phyloP scores from a whole-genome alignment of 805 yeast species.

The Kluyveromyces dobzhanskii region DNA sequence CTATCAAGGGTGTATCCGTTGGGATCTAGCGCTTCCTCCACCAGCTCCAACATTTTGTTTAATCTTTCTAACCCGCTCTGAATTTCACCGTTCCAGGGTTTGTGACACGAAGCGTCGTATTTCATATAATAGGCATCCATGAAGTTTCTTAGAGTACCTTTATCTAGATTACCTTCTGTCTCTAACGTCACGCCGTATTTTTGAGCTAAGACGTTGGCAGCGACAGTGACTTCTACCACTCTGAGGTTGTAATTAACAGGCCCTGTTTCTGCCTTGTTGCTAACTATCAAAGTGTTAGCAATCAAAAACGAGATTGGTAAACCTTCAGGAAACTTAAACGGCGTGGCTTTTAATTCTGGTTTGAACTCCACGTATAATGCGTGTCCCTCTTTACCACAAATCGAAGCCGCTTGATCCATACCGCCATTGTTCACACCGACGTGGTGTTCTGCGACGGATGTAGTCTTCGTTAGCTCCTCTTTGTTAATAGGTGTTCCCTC shows the following conservation, averaged over 20 bases:
- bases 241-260: constrained; percentile 62
- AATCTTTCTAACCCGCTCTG: constrained; percentile 36
- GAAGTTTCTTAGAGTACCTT: constrained; percentile 59
- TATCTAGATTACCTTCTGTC: constrained; percentile 42
- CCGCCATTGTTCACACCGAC: constrained; percentile 77
- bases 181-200: constrained; percentile 36
- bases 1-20: constrained; percentile 45
- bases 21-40: constrained; percentile 37
- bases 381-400: constrained; percentile 51
- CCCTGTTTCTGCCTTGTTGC: constrained; percentile 63
- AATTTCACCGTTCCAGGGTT: constrained; percentile 42
- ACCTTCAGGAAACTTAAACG: constrained; percentile 46
- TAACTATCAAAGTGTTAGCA: constrained; percentile 52
- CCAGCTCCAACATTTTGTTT: constrained; percentile 33
- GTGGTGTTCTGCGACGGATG: constrained; percentile 60
- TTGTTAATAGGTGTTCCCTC: constrained; percentile 33
- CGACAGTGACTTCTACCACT: constrained; percentile 65
- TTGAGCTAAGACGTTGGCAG: constrained; percentile 50
- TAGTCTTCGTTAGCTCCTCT: constrained; percentile 46
- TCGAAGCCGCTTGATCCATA: constrained; percentile 68
- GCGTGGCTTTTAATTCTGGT: constrained; percentile 47
- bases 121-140: constrained; percentile 40
- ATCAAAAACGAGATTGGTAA: constrained; percentile 45
- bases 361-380: constrained; percentile 53
- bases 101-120: constrained; percentile 13